These are phyloP conservation scores for Drechslerella stenobrocha DNA, from an alignment of 2,329 filamentous ascomycete species.

Conservation along the genomic window DNA sequence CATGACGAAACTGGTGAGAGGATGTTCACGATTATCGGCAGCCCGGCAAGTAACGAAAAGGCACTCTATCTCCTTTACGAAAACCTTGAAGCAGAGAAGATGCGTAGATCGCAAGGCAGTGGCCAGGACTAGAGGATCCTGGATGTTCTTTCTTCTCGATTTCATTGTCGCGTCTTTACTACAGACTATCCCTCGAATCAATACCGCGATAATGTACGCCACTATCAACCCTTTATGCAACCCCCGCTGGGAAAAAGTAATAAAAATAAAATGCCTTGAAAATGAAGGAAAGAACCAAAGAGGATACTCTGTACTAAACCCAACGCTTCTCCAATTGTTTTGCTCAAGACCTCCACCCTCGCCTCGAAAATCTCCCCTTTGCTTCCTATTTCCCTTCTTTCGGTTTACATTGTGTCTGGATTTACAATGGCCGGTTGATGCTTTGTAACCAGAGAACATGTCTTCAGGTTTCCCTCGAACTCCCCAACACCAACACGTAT, in stretches of 20 bases:
- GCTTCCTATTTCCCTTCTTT: neutral
- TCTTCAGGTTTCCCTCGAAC: neutral
- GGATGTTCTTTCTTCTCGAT: conserved; percentile 49
- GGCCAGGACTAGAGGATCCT: conserved; percentile 60
- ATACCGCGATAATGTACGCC: conserved; percentile 19
- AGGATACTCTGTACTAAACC: neutral
- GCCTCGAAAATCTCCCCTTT: neutral
- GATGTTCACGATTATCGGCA: conserved; percentile 99
- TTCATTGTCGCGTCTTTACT: conserved; percentile 45
- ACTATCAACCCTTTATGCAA: conserved; percentile 21
- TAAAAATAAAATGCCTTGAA: neutral
- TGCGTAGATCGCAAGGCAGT: conserved; percentile 81
- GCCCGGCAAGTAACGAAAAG: conserved; percentile 88
- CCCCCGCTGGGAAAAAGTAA: neutral
- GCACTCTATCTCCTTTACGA: conserved; percentile 96
- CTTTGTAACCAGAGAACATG: neutral
- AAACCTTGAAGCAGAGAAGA: conserved; percentile 98
- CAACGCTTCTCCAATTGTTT: neutral
- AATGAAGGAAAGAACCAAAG: neutral
- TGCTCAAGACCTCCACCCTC: neutral
- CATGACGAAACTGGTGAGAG: conserved; percentile 97
- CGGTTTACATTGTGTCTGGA: conserved; percentile 1
- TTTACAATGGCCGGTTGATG: conserved; percentile 13
- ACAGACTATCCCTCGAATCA: conserved; percentile 24
- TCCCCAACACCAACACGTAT: neutral